Conservation (phyloP, 352 stramenopile genomes). For the Globisporangium ultimum region DNA sequence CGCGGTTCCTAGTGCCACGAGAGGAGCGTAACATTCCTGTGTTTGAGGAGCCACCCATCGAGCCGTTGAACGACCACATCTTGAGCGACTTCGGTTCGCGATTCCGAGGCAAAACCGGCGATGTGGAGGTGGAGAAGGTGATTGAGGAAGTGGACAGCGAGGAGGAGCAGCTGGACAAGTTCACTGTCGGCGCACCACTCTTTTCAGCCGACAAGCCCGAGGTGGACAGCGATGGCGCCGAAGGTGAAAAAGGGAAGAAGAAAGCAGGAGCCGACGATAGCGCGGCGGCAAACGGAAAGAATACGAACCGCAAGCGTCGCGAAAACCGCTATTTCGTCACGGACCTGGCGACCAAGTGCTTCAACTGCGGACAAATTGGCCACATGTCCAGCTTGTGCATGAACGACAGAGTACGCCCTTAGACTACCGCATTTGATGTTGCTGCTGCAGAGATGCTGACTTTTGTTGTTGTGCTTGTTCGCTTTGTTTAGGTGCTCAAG, state of each 20-base stretch:
- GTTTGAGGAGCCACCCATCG: constrained; percentile 59
- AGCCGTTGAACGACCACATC: constrained; percentile 85
- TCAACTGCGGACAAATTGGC: constrained; percentile 76
- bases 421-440: background rate
- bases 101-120: constrained; percentile 46
- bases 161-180: constrained; percentile 25
- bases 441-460: background rate
- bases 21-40: constrained; percentile 49
- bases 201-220: constrained; percentile 13
- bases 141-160: constrained; percentile 21
- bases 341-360: constrained; percentile 82
- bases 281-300: constrained; percentile 10
- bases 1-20: constrained; percentile 60
- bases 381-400: constrained; percentile 76
- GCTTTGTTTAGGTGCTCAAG: constrained; percentile 33
- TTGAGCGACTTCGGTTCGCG: constrained; percentile 76
- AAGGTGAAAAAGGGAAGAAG: constrained; percentile 25
- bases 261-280: constrained; percentile 21
- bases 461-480: background rate
- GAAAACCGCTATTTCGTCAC: constrained; percentile 83
- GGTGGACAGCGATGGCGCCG: constrained; percentile 2
- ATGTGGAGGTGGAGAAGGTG: constrained; percentile 48
- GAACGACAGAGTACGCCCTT: constrained; percentile 44
- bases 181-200: constrained; percentile 50
- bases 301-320: constrained; percentile 36